A percentile compares a stretch with the other conserved stretches of the same genome.
These are phyloP conservation scores for Cyberlindnera sargentensis DNA, from an alignment of 805 yeast genomes.

Conservation along the genomic window DNA sequence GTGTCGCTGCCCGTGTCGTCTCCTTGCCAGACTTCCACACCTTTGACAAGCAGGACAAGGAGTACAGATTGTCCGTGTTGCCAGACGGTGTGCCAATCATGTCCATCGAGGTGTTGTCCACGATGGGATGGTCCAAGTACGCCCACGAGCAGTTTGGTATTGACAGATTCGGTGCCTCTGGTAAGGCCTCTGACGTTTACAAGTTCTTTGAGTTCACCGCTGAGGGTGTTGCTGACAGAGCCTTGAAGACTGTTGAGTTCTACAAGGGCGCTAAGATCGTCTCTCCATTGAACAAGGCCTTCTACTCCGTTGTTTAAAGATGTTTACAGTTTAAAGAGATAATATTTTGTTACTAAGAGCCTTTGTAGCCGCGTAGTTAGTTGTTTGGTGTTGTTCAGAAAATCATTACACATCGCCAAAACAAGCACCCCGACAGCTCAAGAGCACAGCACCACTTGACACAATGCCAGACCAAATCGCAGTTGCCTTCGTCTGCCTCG, in stretches of 20 bases:
- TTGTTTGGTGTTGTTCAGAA: no score
- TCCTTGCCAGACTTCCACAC: slow-evolving; percentile 91
- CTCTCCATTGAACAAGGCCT: slow-evolving; percentile 79
- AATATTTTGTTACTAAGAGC: no score
- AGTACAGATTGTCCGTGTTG: slow-evolving; percentile 77
- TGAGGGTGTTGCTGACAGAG: slow-evolving; percentile 87
- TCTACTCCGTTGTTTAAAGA: slow-evolving; percentile 33
- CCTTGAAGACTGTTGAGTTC: slow-evolving; percentile 67
- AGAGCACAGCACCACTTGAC: not conserved
- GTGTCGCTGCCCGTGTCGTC: slow-evolving; percentile 74
- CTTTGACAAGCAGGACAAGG: slow-evolving; percentile 75
- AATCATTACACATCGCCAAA: no score
- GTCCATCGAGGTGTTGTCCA: slow-evolving; percentile 89
- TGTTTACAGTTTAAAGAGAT: no score
- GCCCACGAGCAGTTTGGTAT: slow-evolving; percentile 96
- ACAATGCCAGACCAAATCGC: slow-evolving; percentile 26
- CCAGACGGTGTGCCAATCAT: slow-evolving; percentile 93
- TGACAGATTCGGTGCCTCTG: slow-evolving; percentile 95
- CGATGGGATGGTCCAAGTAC: slow-evolving; percentile 90
- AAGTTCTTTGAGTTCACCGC: slow-evolving; percentile 84
- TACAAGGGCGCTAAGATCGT: slow-evolving; percentile 68
- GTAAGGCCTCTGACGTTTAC: slow-evolving; percentile 78
- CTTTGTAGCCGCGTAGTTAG: no score
- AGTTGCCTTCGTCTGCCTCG: slow-evolving; percentile 87
- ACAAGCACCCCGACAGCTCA: no score